phyloP scores from a whole-genome alignment of 1,284 basidiomycete species.

The Volvariella volvacea region DNA sequence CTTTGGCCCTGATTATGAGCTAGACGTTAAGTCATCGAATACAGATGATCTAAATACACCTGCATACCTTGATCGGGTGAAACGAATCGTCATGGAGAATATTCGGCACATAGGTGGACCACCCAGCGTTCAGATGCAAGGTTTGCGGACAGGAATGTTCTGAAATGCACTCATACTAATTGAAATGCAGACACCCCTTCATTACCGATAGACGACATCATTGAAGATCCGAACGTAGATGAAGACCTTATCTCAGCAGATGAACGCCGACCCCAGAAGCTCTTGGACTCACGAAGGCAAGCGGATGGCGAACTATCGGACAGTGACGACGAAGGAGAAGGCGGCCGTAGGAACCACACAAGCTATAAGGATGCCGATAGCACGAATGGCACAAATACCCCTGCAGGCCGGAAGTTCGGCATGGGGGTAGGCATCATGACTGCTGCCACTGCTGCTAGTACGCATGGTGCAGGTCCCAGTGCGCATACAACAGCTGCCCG shows the following conservation, averaged over 20 bases:
- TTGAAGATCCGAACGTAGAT: slow-evolving; percentile 75
- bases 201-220: slow-evolving; percentile 67
- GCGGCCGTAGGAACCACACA: slow-evolving; percentile 62
- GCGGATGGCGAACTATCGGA: slow-evolving; percentile 78
- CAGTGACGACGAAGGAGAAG: slow-evolving; percentile 84
- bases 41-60: slow-evolving; percentile 94
- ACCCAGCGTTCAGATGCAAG: slow-evolving; percentile 85
- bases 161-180: slow-evolving; percentile 4
- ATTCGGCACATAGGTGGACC: slow-evolving; percentile 79
- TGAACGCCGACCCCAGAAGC: slow-evolving; percentile 62
- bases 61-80: slow-evolving; percentile 91
- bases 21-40: slow-evolving; percentile 96
- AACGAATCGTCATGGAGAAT: slow-evolving; percentile 89
- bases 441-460: slow-evolving; percentile 41
- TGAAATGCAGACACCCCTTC: slow-evolving; percentile 61
- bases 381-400: slow-evolving; percentile 28
- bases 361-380: slow-evolving; percentile 49
- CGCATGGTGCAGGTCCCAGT: slow-evolving; percentile 68
- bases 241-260: slow-evolving; percentile 79
- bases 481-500: slow-evolving; percentile 52
- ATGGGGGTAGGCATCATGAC: slow-evolving; percentile 65
- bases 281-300: slow-evolving; percentile 69
- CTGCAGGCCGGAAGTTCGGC: slow-evolving; percentile 52
- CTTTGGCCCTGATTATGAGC: slow-evolving; percentile 95
- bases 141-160: slow-evolving; percentile 32